Base-by-base conservation (phyloP, 805 yeast species). In the Metschnikowia amazonensis region DNA sequence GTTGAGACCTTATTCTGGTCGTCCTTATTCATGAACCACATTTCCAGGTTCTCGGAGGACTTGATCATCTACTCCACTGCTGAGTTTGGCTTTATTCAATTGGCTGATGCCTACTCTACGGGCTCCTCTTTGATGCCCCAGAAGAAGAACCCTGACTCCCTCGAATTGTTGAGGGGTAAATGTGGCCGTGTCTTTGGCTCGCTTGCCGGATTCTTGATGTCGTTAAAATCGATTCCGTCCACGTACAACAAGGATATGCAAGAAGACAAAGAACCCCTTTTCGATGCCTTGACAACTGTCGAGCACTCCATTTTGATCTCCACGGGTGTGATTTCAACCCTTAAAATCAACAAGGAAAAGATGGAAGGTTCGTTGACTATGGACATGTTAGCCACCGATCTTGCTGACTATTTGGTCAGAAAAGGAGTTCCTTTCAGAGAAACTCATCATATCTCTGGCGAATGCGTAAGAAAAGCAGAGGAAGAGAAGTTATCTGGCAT, bases 61-160 rank as follows among this genome's bases (percentile, higher is more conserved):
- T 75, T 94, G 62, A 89, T 94, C 57, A 84, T 94, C 56, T 94
- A 94, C 70, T 94, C 98, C 5, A 88, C 97, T 21, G 98, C 96
- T 25, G 99, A 94, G 72, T 94, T 94, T 73, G 96, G 96, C 3
- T 94, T 95, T 64, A 76, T 94, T 51, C 82, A 87, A 65, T 79
- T 90, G 43, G 95, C 97, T 10, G 99, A 94, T 64, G 98, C 99
- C 21, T 94, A 94, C 69, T 94, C 99, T 1, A 94, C 99, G 7
- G 99, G 99, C 11, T 89, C 97, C 5, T 89, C 97, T 23, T 77
- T 94, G 63, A 94, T 94, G 99, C 99, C 99, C 20, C 99, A 94
- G 70, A 94, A 94, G 82, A 94, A 94, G 70, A 94, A 94, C 71
- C 97, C 99, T 3, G 99, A 94, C 66, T 87, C 96, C 24, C 75